Evolutionary conservation across 2,329 filamentous ascomycete species (phyloP).

Genomic region (Penicillium verrucosum): DNA sequence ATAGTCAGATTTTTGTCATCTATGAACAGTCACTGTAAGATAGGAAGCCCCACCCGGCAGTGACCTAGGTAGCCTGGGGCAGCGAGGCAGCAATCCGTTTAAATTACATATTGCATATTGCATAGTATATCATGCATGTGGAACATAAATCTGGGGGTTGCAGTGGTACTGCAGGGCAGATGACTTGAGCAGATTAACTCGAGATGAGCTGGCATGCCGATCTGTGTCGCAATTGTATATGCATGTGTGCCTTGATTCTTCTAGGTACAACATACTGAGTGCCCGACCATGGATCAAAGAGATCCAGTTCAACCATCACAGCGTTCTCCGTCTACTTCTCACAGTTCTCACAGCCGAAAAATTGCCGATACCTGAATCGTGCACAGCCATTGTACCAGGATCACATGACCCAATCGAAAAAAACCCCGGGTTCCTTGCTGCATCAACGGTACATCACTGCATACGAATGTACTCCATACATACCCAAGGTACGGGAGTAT

Average conservation of each 20-base stretch:
- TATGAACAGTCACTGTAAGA: too few species aligned
- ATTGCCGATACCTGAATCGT: background rate
- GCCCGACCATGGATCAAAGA: background rate
- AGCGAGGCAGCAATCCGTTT: background rate
- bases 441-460: background rate
- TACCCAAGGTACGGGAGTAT: background rate
- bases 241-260: background rate
- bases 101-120: background rate
- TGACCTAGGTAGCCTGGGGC: background rate
- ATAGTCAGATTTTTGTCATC: too few species aligned
- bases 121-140: background rate
- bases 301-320: background rate
- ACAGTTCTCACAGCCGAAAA: background rate
- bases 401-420: background rate
- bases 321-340: background rate
- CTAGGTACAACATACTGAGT: background rate
- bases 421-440: background rate
- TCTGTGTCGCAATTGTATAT: background rate
- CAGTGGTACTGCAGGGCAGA: background rate
- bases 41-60: too few species aligned
- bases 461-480: background rate
- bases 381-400: background rate
- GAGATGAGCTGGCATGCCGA: background rate
- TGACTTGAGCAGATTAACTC: background rate
- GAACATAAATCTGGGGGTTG: background rate